These are phyloP conservation scores for Leccinum subgranulosum DNA, from an alignment of 768 basidiomycete species.

Conservation along the genomic window DNA sequence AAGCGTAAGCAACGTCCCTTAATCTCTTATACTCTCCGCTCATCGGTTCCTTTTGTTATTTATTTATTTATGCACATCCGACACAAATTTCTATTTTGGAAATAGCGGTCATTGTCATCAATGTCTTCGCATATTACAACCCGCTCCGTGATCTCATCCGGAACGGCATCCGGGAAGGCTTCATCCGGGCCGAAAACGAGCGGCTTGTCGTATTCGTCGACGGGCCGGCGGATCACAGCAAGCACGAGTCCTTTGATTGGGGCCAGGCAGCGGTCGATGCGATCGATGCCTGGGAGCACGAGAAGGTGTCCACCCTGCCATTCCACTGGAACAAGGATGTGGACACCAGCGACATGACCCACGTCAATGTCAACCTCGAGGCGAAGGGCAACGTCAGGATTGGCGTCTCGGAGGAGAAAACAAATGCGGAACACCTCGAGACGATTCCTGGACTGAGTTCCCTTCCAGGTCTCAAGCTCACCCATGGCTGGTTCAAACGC, in stretches of 20 bases:
- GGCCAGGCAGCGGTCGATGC: constrained; percentile 65
- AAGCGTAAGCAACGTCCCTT: constrained; percentile 55
- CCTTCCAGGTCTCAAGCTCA: constrained; percentile 23
- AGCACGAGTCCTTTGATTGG: constrained; percentile 73
- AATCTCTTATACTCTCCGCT: neutral
- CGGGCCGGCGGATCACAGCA: constrained; percentile 49
- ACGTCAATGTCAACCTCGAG: neutral
- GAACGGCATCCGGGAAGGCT: constrained; percentile 64
- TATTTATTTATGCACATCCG: neutral
- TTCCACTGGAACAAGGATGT: constrained; percentile 51
- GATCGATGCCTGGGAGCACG: constrained; percentile 55
- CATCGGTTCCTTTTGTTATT: neutral
- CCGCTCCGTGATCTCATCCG: constrained; percentile 76
- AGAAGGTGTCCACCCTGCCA: constrained; percentile 29
- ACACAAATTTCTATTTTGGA: neutral
- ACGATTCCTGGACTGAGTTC: constrained; percentile 17
- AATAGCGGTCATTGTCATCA: constrained; percentile 81
- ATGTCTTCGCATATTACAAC: constrained; percentile 80
- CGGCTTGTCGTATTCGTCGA: constrained; percentile 73
- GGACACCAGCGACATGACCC: constrained; percentile 32
- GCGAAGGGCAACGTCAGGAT: neutral
- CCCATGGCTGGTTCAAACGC: constrained; percentile 31
- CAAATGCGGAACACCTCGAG: constrained; percentile 20
- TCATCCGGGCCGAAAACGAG: constrained; percentile 64
- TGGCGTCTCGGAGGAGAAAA: constrained; percentile 1